phyloP scores from a whole-genome alignment of 78 protist genomes.

The Dictyostelium capitatum region DNA sequence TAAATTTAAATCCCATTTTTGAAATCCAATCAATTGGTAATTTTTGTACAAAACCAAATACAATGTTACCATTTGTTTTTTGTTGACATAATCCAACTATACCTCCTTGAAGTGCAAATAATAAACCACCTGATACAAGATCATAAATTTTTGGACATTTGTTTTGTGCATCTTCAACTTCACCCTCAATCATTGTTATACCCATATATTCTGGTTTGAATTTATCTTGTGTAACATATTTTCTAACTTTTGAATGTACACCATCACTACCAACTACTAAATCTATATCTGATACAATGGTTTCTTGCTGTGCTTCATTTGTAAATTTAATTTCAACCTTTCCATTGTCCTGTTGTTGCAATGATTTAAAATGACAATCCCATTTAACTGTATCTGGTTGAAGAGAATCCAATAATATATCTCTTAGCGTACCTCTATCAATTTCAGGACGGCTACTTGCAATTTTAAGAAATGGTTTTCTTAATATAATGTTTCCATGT shows the following conservation, averaged over 20 bases:
- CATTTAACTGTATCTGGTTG: constrained; percentile 17
- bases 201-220: constrained; percentile 28
- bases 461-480: constrained; percentile 12
- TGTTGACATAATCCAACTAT: not conserved
- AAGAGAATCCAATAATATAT: constrained; percentile 33
- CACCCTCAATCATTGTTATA: constrained; percentile 21
- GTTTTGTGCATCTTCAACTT: not conserved
- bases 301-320: not conserved
- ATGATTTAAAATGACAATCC: constrained; percentile 8
- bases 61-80: constrained; percentile 19
- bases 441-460: constrained; percentile 32
- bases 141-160: not conserved
- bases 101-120: not conserved
- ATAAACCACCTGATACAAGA: not conserved
- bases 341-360: not conserved
- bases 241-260: constrained; percentile 36
- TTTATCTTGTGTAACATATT: not conserved
- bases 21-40: not conserved
- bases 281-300: not conserved
- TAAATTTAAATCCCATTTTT: not conserved
- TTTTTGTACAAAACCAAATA: not conserved
- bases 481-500: not conserved
- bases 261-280: constrained; percentile 70
- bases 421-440: constrained; percentile 47
- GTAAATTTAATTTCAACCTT: not conserved